phyloP scores from a whole-genome alignment of 352 stramenopile genomes.

The Pythium graminicola region DNA sequence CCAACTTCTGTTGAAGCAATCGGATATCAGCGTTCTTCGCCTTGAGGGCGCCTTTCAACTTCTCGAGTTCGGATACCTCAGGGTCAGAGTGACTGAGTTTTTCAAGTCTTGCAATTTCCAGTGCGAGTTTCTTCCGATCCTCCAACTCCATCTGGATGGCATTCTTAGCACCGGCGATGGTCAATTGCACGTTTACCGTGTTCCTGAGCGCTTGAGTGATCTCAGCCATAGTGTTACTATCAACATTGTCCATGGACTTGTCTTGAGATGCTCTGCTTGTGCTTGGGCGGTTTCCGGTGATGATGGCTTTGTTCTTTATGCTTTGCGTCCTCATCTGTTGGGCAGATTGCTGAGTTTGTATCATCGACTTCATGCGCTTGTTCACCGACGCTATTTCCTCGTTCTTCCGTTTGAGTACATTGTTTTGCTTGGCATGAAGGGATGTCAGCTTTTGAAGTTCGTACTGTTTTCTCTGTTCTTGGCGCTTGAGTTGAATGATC shows the following conservation, averaged over 20 bases:
- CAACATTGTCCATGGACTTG: constrained; percentile 6
- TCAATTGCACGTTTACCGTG: constrained; percentile 38
- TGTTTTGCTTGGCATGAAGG: constrained; percentile 37
- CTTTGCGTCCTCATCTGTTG: constrained; percentile 26
- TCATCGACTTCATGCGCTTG: constrained; percentile 39
- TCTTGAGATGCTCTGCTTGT: neutral
- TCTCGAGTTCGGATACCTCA: constrained; percentile 15
- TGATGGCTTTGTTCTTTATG: constrained; percentile 7
- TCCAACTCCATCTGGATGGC: constrained; percentile 46
- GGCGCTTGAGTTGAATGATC: constrained; percentile 45
- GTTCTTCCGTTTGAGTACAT: constrained; percentile 51
- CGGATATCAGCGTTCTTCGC: constrained; percentile 55
- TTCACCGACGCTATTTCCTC: constrained; percentile 38
- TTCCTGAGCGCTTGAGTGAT: constrained; percentile 33
- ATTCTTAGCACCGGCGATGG: constrained; percentile 40
- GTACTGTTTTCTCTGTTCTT: constrained; percentile 52
- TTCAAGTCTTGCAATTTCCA: constrained; percentile 31
- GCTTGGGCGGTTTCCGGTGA: neutral
- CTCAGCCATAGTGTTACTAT: constrained; percentile 22
- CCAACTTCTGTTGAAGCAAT: constrained; percentile 54
- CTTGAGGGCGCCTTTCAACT: constrained; percentile 32
- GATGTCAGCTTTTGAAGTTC: constrained; percentile 44
- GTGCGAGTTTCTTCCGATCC: constrained; percentile 42
- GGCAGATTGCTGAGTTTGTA: constrained; percentile 23
- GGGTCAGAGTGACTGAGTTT: neutral